Percentiles rank a stretch among this genome's conserved stretches.
Conservation (phyloP, 306 rosid genomes). For the Senna siamea region DNA sequence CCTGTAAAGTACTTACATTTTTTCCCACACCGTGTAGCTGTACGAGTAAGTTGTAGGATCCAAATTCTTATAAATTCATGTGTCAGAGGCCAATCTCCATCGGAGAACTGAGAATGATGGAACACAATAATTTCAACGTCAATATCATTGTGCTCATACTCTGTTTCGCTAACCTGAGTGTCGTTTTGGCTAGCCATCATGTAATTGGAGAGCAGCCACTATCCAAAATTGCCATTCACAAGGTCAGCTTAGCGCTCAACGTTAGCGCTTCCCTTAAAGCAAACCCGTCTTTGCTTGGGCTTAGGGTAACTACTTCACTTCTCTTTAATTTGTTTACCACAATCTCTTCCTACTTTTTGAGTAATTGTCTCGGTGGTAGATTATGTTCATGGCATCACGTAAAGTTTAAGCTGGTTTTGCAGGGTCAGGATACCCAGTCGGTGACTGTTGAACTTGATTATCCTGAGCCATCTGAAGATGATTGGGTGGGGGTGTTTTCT, state of each 20-base stretch:
- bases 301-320: slow-evolving; percentile 36
- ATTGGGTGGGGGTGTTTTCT: slow-evolving; percentile 73
- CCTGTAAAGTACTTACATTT: too few species aligned
- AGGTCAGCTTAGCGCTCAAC: slow-evolving; percentile 42
- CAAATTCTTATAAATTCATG: too few species aligned
- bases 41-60: too few species aligned
- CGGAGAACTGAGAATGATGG: too few species aligned
- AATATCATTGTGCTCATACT: too few species aligned
- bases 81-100: too few species aligned
- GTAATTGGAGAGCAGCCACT: slow-evolving; percentile 60
- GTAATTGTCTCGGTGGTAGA: not conserved
- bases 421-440: slow-evolving; percentile 60
- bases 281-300: slow-evolving; percentile 50
- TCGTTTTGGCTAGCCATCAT: not conserved
- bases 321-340: not conserved
- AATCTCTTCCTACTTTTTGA: not conserved
- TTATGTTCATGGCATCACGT: not conserved
- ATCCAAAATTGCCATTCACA: slow-evolving; percentile 63
- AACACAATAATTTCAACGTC: too few species aligned
- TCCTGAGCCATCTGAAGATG: slow-evolving; percentile 47
- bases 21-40: too few species aligned
- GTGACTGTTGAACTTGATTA: slow-evolving; percentile 48
- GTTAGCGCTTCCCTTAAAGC: slow-evolving; percentile 48
- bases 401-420: slow-evolving; percentile 4
- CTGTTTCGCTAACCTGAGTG: not conserved